Evolutionary conservation across 73 alveolate genomes (phyloP), one percentile per base, ranked within the genome.

Genomic region (Tetrahymena thermophila): DNA sequence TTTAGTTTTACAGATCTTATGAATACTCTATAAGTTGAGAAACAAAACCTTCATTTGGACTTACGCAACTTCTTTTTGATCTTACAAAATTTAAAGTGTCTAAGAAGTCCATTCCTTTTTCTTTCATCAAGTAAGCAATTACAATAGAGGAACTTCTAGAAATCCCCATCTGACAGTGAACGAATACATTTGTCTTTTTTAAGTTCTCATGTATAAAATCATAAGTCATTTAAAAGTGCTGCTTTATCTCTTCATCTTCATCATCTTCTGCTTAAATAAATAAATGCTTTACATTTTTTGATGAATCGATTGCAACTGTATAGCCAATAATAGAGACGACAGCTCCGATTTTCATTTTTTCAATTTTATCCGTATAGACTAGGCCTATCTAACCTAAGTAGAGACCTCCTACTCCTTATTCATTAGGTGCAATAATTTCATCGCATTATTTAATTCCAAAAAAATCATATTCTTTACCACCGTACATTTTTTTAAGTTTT

Each of bases 121-220:
- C 97, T 96, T 96, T 98, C 98, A 99, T 98, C 85, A 99, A 85
- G 97, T 97, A 98, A 34, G 99, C 99, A 43, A 98, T 99, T 0
- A 99, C 99, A 94, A 98, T 94, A n/a, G 99, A 95, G 17, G 99
- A 96, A 89, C 99, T 96, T 94, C 99, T 96, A 42, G 99, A 97
- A 25, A 98, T 97, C 15, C 99, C 99, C 94, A 97, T 96, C 50
- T 96, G 97, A 43, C 99, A 99, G 96, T 99, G 99, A 21, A 99
- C 99, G 93, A 98, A 97, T 17, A 99, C 98, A 71, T 94, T 85
- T 28, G 95, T 94, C 85, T 89, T 43, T 44, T 95, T 37, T 34
- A 95, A n/a, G 34, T 93, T 94, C 37, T 85, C 57, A 85, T 95
- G 95, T 34, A 95, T 95, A 34, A 85, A 95, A 34, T 95, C 95